Percentiles rank a stretch among this genome's conserved stretches.
Conservation (phyloP, 2,329 filamentous ascomycete genomes). For the Fusarium euwallaceae region DNA sequence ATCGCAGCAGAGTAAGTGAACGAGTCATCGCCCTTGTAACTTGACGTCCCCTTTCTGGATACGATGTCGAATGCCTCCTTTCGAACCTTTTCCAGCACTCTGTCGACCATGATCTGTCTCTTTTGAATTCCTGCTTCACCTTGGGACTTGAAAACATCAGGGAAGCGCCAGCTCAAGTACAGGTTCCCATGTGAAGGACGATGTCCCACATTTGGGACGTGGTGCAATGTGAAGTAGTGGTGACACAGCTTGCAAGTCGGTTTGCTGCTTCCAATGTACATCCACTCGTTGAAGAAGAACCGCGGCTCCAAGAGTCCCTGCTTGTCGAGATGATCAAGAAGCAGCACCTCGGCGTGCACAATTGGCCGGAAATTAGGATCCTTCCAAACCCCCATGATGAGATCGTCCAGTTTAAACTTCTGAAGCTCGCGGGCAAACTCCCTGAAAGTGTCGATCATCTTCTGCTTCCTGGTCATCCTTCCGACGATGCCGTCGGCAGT, state of each 20-base stretch:
- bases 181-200: constrained; percentile 50
- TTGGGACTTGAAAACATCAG: constrained; percentile 41
- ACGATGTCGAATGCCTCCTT: constrained; percentile 27
- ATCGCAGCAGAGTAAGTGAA: constrained; percentile 58
- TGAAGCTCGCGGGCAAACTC: constrained; percentile 22
- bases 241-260: constrained; percentile 52
- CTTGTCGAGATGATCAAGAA: constrained; percentile 43
- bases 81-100: constrained; percentile 17
- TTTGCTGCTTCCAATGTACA: constrained; percentile 54
- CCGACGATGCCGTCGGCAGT: constrained; percentile 9
- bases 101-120: constrained; percentile 15
- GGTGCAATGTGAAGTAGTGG: constrained; percentile 45
- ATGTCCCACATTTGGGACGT: constrained; percentile 37
- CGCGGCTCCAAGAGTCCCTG: constrained; percentile 14
- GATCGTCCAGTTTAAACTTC: constrained; percentile 30
- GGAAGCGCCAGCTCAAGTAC: constrained; percentile 50
- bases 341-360: constrained; percentile 51
- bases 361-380: constrained; percentile 35
- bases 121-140: not conserved
- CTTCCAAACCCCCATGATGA: constrained; percentile 23
- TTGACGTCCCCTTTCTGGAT: constrained; percentile 9
- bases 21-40: constrained; percentile 23
- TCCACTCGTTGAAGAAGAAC: constrained; percentile 46
- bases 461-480: constrained; percentile 15
- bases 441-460: not conserved